phyloP scores from a whole-genome alignment of 345 rosid genomes.

The Trapa incisa region DNA sequence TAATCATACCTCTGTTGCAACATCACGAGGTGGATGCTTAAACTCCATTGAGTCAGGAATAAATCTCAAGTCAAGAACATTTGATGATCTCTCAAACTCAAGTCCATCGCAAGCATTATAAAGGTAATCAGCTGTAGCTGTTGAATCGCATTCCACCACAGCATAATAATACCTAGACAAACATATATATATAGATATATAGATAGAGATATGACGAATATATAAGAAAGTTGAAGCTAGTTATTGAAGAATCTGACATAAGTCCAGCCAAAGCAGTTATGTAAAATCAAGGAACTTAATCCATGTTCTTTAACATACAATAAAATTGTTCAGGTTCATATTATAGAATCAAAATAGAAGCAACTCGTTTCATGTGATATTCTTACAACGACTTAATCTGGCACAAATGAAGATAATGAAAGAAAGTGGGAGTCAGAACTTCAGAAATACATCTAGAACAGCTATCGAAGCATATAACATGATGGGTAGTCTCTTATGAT shows the following conservation, averaged over 20 bases:
- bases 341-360: neutral
- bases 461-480: neutral
- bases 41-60: slow-evolving; percentile 88
- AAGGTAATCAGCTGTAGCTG: slow-evolving; percentile 70
- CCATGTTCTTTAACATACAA: neutral
- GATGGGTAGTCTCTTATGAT: neutral
- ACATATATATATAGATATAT: neutral
- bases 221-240: neutral
- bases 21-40: slow-evolving; percentile 78
- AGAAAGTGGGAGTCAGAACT: neutral
- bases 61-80: slow-evolving; percentile 85
- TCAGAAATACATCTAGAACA: neutral
- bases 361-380: neutral
- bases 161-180: slow-evolving; percentile 59
- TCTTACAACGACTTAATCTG: neutral
- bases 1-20: slow-evolving; percentile 60
- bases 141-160: slow-evolving; percentile 77
- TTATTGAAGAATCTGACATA: neutral
- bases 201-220: neutral
- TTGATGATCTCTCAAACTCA: slow-evolving; percentile 86
- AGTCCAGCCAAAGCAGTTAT: neutral
- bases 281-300: neutral
- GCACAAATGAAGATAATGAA: neutral
- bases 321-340: neutral
- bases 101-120: slow-evolving; percentile 74